These are phyloP conservation scores for Betula pendula DNA, from an alignment of 306 rosid species.

Conservation along the genomic window DNA sequence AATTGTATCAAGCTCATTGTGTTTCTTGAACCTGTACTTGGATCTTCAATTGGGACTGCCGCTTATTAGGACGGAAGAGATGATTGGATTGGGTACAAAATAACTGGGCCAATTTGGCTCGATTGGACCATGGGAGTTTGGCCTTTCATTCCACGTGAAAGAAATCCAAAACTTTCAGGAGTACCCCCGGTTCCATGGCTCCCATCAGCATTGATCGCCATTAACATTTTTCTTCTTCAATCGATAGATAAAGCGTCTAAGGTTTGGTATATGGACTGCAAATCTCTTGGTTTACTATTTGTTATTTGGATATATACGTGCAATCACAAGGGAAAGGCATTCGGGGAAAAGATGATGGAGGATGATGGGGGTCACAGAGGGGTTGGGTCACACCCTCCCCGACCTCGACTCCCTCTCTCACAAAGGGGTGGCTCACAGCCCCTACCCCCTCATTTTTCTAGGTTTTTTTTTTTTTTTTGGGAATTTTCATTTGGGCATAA, in stretches of 20 bases:
- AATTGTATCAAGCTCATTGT: conserved; percentile 36
- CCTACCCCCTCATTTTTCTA: no score
- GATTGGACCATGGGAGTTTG: conserved; percentile 51
- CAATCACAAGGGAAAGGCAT: conserved; percentile 51
- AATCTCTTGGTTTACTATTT: conserved; percentile 49
- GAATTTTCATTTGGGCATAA: no score
- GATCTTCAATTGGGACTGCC: conserved; percentile 43
- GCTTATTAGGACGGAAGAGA: conserved; percentile 37
- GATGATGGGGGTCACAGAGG: neutral
- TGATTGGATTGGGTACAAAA: conserved; percentile 44
- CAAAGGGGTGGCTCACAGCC: no score
- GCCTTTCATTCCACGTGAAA: conserved; percentile 52
- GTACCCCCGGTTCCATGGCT: conserved; percentile 72
- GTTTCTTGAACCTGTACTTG: conserved; percentile 39
- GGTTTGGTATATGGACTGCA: conserved; percentile 56
- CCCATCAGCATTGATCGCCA: conserved; percentile 59
- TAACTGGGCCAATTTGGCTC: conserved; percentile 50
- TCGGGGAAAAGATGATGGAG: neutral
- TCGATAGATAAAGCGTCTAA: conserved; percentile 59
- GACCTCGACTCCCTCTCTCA: no score
- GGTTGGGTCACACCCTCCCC: no score
- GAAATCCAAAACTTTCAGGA: conserved; percentile 65
- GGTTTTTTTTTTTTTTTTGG: no score
- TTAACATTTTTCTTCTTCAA: conserved; percentile 74
- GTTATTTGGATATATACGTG: conserved; percentile 60